Percentiles rank a stretch among this genome's conserved stretches.
These are phyloP conservation scores for Neurospora sp. DNA, from an alignment of 495 filamentous ascomycete species.

Conservation along the genomic window DNA sequence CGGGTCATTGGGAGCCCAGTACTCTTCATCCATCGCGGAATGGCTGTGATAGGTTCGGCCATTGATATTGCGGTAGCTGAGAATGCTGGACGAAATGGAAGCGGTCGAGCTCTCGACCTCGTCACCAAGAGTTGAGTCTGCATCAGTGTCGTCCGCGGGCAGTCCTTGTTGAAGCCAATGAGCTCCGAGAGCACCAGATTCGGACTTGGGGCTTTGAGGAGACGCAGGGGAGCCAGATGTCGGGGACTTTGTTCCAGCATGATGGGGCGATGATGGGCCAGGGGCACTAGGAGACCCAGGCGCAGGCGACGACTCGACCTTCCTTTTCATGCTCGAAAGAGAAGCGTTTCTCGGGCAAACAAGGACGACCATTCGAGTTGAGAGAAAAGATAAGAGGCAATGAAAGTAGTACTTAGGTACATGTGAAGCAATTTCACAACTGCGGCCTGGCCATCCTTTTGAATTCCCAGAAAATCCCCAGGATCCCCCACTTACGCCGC, in stretches of 20 bases:
- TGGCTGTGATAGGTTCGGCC: constrained; percentile 32
- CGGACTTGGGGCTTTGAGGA: background rate
- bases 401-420: background rate
- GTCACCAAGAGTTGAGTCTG: background rate
- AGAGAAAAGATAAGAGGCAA: background rate
- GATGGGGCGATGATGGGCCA: no score
- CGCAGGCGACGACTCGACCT: background rate
- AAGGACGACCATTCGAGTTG: background rate
- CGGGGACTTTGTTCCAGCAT: no score
- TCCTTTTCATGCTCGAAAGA: background rate
- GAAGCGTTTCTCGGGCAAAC: background rate
- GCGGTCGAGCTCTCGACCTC: constrained; percentile 21
- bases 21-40: constrained; percentile 16
- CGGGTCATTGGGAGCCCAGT: constrained; percentile 26
- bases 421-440: background rate
- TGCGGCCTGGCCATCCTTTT: background rate
- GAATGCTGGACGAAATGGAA: constrained; percentile 33
- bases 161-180: background rate
- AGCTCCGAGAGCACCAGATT: background rate
- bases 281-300: background rate
- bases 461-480: background rate
- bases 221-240: background rate
- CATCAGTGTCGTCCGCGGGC: background rate
- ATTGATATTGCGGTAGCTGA: constrained; percentile 31
- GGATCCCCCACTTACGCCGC: background rate